Evolutionary conservation across 140 eudicot genomes (phyloP).

Genomic region (Bidens hawaiensis): DNA sequence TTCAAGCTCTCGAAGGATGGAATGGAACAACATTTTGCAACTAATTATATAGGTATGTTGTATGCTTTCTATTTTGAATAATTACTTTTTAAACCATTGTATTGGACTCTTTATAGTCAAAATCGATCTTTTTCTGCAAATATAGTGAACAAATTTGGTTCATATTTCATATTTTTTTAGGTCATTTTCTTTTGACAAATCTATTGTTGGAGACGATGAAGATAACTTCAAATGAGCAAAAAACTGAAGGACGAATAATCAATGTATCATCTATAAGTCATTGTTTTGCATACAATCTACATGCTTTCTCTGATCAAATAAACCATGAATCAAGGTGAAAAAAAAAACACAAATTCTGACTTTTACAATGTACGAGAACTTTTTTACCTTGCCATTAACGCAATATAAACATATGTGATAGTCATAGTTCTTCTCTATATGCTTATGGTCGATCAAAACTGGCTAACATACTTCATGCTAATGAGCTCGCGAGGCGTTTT

Average conservation of each 20-base stretch:
- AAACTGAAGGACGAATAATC: conserved; percentile 66
- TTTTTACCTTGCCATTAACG: too few relatives aligned
- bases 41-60: conserved; percentile 69
- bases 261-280: conserved; percentile 69
- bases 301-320: conserved; percentile 58
- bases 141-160: too few relatives aligned
- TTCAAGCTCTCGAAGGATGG: conserved; percentile 62
- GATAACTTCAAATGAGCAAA: conserved; percentile 48
- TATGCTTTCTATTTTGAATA: too few relatives aligned
- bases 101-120: too few relatives aligned
- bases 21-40: conserved; percentile 74
- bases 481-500: conserved; percentile 65
- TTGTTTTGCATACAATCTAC: conserved; percentile 40
- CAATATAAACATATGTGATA: conserved; percentile 27
- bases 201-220: conserved; percentile 76
- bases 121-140: too few relatives aligned
- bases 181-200: conserved; percentile 84
- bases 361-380: too few relatives aligned
- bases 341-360: background rate
- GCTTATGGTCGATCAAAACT: conserved; percentile 92
- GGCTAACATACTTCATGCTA: conserved; percentile 78
- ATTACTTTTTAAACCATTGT: too few relatives aligned
- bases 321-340: conserved; percentile 63
- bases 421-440: conserved; percentile 34
- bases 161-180: too few relatives aligned